Percentiles rank a stretch among this genome's conserved stretches.
phyloP scores from a whole-genome alignment of 345 rosid genomes.

The Eucalyptus regnans region DNA sequence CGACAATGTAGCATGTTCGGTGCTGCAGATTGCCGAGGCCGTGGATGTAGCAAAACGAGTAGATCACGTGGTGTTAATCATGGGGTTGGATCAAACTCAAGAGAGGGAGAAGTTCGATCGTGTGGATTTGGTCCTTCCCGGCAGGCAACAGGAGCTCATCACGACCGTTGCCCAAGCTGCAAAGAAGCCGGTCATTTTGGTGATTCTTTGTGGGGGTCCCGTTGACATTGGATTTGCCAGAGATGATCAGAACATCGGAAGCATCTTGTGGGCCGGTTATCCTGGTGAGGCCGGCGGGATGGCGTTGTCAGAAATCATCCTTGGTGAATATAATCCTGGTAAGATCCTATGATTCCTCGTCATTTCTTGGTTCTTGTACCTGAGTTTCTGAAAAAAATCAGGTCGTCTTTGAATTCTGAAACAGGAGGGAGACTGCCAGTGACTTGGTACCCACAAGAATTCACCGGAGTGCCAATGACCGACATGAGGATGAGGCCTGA shows the following conservation, averaged over 20 bases:
- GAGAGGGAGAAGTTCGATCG: slow-evolving; percentile 76
- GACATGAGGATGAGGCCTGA: slow-evolving; percentile 84
- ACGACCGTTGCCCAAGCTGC: slow-evolving; percentile 45
- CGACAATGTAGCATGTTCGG: slow-evolving; percentile 49
- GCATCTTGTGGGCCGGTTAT: slow-evolving; percentile 93
- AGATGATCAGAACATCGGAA: slow-evolving; percentile 36
- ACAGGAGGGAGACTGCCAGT: slow-evolving; percentile 85
- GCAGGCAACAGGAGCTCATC: slow-evolving; percentile 63
- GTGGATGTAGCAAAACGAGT: slow-evolving; percentile 38
- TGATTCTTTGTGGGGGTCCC: slow-evolving; percentile 80
- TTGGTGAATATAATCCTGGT: slow-evolving; percentile 94
- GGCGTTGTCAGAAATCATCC: slow-evolving; percentile 77
- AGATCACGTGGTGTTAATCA: slow-evolving; percentile 60
- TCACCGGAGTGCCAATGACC: slow-evolving; percentile 58
- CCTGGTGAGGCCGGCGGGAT: slow-evolving; percentile 82
- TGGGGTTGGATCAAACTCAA: slow-evolving; percentile 83
- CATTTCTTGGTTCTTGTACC: background rate
- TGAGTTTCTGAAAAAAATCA: background rate
- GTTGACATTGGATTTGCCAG: slow-evolving; percentile 65
- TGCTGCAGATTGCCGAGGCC: slow-evolving; percentile 36
- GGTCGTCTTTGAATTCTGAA: no score
- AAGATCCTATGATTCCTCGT: background rate
- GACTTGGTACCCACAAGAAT: slow-evolving; percentile 83
- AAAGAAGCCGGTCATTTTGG: slow-evolving; percentile 58
- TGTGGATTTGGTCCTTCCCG: slow-evolving; percentile 51